Evolutionary conservation across 2,329 filamentous ascomycete genomes (phyloP).

Genomic region (Paecilomyces fulvus): DNA sequence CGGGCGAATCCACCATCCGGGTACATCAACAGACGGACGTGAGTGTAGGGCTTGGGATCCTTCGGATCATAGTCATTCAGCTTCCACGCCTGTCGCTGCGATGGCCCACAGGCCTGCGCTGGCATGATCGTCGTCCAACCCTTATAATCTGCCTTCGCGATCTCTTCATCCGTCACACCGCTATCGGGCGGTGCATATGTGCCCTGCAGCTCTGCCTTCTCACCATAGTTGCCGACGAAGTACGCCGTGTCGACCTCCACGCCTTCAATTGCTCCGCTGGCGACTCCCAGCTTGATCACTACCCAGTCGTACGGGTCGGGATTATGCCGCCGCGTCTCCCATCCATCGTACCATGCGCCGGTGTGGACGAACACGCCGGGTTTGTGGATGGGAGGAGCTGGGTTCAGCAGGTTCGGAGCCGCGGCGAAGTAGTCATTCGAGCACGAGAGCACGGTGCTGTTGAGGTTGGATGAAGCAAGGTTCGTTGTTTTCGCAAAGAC

Average conservation of each 20-base stretch:
- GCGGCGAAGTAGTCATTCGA: constrained; percentile 56
- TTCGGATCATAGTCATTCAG: constrained; percentile 16
- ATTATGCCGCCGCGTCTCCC: constrained; percentile 57
- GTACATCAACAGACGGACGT: constrained; percentile 38
- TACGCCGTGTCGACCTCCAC: constrained; percentile 38
- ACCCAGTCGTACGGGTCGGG: constrained; percentile 51
- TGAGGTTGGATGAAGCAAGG: constrained; percentile 36
- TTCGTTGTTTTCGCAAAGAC: constrained; percentile 49
- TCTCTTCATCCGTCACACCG: constrained; percentile 18
- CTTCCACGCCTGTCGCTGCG: constrained; percentile 35
- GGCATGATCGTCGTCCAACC: constrained; percentile 35
- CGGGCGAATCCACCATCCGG: constrained; percentile 39
- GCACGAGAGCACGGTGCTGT: constrained; percentile 47
- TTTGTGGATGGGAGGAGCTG: constrained; percentile 47
- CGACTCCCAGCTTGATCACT: constrained; percentile 50
- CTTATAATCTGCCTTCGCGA: constrained; percentile 23
- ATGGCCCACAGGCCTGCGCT: constrained; percentile 29
- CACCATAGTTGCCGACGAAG: constrained; percentile 40
- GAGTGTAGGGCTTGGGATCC: constrained; percentile 29
- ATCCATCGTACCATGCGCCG: constrained; percentile 58
- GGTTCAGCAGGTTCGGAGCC: constrained; percentile 51
- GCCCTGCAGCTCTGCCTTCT: constrained; percentile 33
- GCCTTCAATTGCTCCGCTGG: constrained; percentile 29
- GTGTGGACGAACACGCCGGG: constrained; percentile 52
- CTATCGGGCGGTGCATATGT: constrained; percentile 14